phyloP scores from a whole-genome alignment of 352 stramenopile species.

The Pythium aristosporum region DNA sequence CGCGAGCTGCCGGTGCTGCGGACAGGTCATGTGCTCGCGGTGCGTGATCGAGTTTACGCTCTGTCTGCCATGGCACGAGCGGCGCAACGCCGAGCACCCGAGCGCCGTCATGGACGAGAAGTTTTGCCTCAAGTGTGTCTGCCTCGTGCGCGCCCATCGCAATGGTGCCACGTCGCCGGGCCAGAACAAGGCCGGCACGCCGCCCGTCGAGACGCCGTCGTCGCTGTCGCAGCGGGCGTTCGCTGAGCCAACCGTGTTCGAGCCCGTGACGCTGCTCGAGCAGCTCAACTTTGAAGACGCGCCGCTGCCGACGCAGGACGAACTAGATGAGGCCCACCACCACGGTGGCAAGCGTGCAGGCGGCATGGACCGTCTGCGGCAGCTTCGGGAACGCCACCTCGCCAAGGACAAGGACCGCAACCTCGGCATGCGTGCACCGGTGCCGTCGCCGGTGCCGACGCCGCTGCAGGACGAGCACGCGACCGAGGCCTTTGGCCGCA shows the following conservation, averaged over 20 bases:
- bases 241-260: too few species aligned
- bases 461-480: slow-evolving; percentile 7
- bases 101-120: slow-evolving; percentile 68
- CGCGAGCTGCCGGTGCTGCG: slow-evolving; percentile 52
- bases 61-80: slow-evolving; percentile 47
- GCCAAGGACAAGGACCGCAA: slow-evolving; percentile 59
- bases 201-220: too few species aligned
- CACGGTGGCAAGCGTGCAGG: slow-evolving; percentile 29
- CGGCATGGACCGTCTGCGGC: slow-evolving; percentile 43
- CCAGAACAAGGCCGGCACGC: too few species aligned
- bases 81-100: slow-evolving; percentile 52
- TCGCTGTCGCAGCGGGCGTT: not conserved
- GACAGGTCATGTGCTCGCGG: slow-evolving; percentile 49
- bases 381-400: slow-evolving; percentile 65
- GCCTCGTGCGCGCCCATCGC: slow-evolving; percentile 57
- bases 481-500: slow-evolving; percentile 40
- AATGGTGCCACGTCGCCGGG: slow-evolving; percentile 21
- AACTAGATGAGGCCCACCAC: slow-evolving; percentile 36
- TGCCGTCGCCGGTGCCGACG: too few species aligned
- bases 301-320: slow-evolving; percentile 27
- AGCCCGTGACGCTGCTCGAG: slow-evolving; percentile 6
- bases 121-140: slow-evolving; percentile 81
- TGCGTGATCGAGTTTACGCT: slow-evolving; percentile 72
- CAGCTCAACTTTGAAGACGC: slow-evolving; percentile 25
- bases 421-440: slow-evolving; percentile 1